Base-by-base conservation (phyloP, 306 rosid genomes). In the Vicia sativa region DNA sequence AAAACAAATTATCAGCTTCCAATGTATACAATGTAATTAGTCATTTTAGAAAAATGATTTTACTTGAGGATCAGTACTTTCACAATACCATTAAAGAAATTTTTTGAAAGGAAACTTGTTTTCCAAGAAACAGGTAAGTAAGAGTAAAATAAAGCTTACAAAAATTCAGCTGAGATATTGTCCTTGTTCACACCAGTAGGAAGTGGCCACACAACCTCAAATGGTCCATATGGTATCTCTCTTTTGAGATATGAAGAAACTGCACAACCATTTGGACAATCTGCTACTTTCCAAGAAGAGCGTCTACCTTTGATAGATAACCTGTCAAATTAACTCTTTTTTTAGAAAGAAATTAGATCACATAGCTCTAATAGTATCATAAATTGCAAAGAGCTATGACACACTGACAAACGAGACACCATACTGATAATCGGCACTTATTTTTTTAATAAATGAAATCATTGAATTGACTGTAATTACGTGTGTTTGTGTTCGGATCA, bases 151-250 rank as follows among this genome's bases (percentile, higher is more conserved):
- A 23, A 25, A 14, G 84, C 97, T 82, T 72, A 90, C 95, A 71
- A 68, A 73, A 86, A 86, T 80, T 90, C 90, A 72, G 95, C 97
- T 2, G 89, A 80, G 56, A 90, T 78, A 18, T 44, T 38, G 12
- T 90, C 89, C 81, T 84, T 90, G 86, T 84, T 87, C 35, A 82
- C 89, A 53, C 80, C 74, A 34, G 78, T 9, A 9, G 95, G 95
- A 77, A 90, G 90, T 9, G 86, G 82, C 95, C 95, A 86, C 2
- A 57, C 75, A 9, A 81, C 92, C 70, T 82, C 87, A 71, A 82
- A 91, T 44, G 97, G 95, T 39, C 95, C 87, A 71, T 74, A 80
- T 11, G 72, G 64, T 74, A 91, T 91, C 82, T 91, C 97, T 68
- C 77, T 79, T 62, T 79, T 86, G 71, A 80, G 87, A 70, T 86